These are phyloP conservation scores for Epipyxis sp. DNA, from an alignment of 108 stramenopile genomes.

Conservation along the genomic window DNA sequence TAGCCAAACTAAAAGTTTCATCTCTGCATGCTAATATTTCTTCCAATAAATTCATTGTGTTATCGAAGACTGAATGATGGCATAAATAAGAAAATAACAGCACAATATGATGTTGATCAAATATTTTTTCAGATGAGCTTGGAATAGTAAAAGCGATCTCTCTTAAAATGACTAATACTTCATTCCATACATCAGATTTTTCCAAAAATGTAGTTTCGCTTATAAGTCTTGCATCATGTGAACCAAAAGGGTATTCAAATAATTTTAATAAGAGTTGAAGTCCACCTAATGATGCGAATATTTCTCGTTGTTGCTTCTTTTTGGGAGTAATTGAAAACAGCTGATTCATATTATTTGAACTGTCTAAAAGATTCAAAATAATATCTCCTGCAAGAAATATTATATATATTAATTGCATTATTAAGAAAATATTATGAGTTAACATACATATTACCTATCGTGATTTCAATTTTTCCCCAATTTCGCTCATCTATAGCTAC, in stretches of 20 bases:
- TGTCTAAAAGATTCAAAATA: no score
- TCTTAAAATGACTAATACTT: conserved; percentile 59
- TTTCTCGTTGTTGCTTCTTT: not conserved
- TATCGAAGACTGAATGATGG: conserved; percentile 64
- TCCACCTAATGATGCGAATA: not conserved
- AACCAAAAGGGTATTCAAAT: not conserved
- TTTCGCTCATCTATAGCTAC: no score
- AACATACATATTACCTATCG: no score
- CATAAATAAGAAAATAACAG: conserved; percentile 65
- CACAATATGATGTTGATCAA: conserved; percentile 48
- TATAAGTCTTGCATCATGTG: not conserved
- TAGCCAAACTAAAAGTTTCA: conserved; percentile 61
- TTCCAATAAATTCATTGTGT: conserved; percentile 65
- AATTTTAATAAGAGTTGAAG: not conserved
- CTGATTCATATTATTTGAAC: no score
- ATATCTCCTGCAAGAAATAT: no score
- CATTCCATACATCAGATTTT: conserved; percentile 68
- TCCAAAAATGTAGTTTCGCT: conserved; percentile 32
- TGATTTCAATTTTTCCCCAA: no score
- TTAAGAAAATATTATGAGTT: no score
- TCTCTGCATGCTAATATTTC: conserved; percentile 65
- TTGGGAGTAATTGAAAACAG: no score
- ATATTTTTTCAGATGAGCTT: conserved; percentile 34
- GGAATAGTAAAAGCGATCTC: conserved; percentile 44
- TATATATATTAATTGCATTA: no score